A percentile compares a stretch with the other conserved stretches of the same genome.
phyloP scores from a whole-genome alignment of 2,329 filamentous ascomycete species.

The Pezizomycotina sp. region DNA sequence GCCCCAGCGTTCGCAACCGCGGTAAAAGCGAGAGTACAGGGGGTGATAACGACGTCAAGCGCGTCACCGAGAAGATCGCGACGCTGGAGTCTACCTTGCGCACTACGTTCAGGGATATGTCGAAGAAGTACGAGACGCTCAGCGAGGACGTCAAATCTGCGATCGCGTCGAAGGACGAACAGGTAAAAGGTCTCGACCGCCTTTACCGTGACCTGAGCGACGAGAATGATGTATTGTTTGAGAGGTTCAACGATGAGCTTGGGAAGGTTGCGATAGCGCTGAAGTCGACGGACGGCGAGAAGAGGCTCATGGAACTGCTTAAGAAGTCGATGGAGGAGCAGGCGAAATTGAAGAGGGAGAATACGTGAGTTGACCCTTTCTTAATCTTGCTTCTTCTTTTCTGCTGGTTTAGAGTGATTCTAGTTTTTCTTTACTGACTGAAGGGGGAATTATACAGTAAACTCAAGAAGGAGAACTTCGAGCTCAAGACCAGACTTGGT shows the following conservation, averaged over 20 bases:
- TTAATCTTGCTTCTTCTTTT: not conserved
- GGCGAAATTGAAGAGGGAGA: conserved; percentile 66
- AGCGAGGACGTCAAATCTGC: conserved; percentile 19
- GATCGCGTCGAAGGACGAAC: conserved; percentile 21
- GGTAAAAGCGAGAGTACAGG: too few relatives aligned
- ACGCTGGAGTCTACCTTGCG: conserved; percentile 14
- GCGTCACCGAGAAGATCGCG: too few relatives aligned
- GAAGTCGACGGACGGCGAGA: conserved; percentile 55
- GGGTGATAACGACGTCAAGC: too few relatives aligned
- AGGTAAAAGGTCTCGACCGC: conserved; percentile 22
- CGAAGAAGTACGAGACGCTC: conserved; percentile 17
- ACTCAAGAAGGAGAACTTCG: conserved; percentile 18
- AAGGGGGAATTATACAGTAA: conserved; percentile 1
- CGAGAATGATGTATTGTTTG: conserved; percentile 85
- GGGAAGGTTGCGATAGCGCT: conserved; percentile 65
- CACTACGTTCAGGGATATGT: conserved; percentile 20
- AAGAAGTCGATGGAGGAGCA: conserved; percentile 63
- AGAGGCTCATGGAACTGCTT: conserved; percentile 55
- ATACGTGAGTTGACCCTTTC: conserved; percentile 30
- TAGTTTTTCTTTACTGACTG: not conserved
- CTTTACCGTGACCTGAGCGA: conserved; percentile 21
- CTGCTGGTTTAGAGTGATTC: not conserved
- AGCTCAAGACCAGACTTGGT: too few relatives aligned
- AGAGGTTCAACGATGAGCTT: conserved; percentile 81
- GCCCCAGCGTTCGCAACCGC: conserved; percentile 9